phyloP scores from a whole-genome alignment of 306 rosid genomes.

The Rosa persica region DNA sequence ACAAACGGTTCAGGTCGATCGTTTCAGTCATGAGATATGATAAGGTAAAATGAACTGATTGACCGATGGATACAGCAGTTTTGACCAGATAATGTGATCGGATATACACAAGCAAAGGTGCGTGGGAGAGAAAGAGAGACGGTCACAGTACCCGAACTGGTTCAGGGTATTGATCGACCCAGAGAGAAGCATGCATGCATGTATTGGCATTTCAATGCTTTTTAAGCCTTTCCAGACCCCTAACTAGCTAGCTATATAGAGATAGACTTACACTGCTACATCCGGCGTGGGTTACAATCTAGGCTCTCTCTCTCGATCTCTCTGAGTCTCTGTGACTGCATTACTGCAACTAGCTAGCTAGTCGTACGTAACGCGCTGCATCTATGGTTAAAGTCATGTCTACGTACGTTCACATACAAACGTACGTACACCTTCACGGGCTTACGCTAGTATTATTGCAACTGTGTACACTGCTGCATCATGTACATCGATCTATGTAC shows the following conservation, averaged over 20 bases:
- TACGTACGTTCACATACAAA: background rate
- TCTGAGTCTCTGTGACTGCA: background rate
- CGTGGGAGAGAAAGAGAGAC: background rate
- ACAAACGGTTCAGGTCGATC: background rate
- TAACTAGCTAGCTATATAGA: background rate
- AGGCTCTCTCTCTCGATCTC: background rate
- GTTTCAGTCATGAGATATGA: background rate
- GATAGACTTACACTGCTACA: background rate
- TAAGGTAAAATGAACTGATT: background rate
- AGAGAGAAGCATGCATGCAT: conserved; percentile 17
- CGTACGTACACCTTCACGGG: background rate
- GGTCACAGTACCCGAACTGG: background rate
- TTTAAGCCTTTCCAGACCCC: background rate
- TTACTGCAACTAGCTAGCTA: background rate
- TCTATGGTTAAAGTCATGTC: background rate
- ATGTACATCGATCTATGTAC: too few relatives aligned
- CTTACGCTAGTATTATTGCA: background rate
- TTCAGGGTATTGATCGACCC: background rate
- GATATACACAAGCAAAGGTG: background rate
- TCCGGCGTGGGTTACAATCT: conserved; percentile 5
- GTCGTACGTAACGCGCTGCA: too few relatives aligned
- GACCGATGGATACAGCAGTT: background rate
- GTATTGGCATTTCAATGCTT: conserved; percentile 40
- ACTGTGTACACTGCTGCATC: too few relatives aligned
- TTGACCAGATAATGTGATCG: background rate